Evolutionary conservation across 2,329 filamentous ascomycete species (phyloP), one percentile per base, ranked within the genome.

Genomic region (Neurospora crassa): DNA sequence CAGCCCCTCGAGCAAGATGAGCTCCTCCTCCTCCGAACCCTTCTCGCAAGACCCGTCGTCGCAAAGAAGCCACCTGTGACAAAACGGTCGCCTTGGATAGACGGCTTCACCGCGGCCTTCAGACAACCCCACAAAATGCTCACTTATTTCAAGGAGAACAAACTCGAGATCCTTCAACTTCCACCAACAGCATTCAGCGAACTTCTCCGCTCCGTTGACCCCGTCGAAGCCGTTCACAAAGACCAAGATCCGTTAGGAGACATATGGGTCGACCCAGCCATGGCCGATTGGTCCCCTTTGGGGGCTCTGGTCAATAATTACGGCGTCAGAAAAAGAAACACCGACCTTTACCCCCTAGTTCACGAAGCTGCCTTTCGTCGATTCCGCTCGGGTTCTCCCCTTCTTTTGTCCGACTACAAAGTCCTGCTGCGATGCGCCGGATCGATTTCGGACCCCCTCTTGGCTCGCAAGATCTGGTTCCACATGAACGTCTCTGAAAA

Each of bases 201-300:
- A 73, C 85, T 91, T 11, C 78, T 94, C 40, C 84, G 85, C 42
- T 83, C 84, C 5, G 79, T 94, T 10, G 88, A 92, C 71, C 90
- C 91, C 0, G 76, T 86, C 5, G 40, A 41, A 14, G 76, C 79
- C 29, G 79, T 88, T 20, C 82, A 86, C 69, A 77, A 80, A 24
- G 79, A 84, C 14, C 77, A 88, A 24, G 89, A 90, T 77, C 78
- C 83, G 3, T 80, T 81, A 12, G 77, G 84, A 43, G 81, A 82
- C 18, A 72, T 84, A 20, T 73, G 76, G 18, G 78, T 87, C 69
- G 74, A 79, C 3, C 71, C 75, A 16, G 84, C 78, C 74, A 85
- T 81, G 76, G 80, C 78, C 7, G 78, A 82, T 40, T 78, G 80
- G 70, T 82, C 82, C 0, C 78, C 82, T 40, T 74, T 83, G 47